Evolutionary conservation across 225 moss, liverwort and hornwort species (phyloP).

Genomic region (Takakia lepidozioides): DNA sequence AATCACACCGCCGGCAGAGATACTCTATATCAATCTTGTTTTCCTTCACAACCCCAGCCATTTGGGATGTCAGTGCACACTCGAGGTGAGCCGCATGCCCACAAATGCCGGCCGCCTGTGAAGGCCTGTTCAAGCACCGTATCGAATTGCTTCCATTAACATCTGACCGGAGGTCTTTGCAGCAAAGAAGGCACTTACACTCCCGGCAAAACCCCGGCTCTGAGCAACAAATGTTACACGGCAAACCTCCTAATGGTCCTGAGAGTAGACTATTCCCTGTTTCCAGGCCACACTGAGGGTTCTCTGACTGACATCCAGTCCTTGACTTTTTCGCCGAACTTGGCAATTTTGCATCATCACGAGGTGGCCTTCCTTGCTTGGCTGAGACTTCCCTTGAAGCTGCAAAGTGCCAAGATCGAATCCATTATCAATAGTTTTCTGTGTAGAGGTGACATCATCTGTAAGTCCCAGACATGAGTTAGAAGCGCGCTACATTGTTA

Average conservation of each 20-base stretch:
- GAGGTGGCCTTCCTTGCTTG: conserved; percentile 7
- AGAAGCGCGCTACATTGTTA: no score
- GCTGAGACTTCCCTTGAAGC: no score
- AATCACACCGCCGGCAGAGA: conserved; percentile 76
- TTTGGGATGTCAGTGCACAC: conserved; percentile 57
- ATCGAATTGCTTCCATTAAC: conserved; percentile 35
- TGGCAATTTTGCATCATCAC: conserved; percentile 15
- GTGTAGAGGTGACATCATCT: no score
- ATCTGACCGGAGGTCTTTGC: conserved; percentile 37
- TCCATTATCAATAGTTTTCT: no score
- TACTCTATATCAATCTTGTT: conserved; percentile 66
- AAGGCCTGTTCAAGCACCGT: conserved; percentile 44
- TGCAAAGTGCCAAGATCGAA: no score
- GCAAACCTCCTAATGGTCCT: conserved; percentile 16
- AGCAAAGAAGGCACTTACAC: conserved; percentile 76
- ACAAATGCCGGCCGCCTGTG: conserved; percentile 43
- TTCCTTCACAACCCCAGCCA: conserved; percentile 63
- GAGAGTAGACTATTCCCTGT: conserved; percentile 24
- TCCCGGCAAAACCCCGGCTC: conserved; percentile 70
- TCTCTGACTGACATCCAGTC: conserved; percentile 51
- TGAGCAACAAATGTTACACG: conserved; percentile 66
- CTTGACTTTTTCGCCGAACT: conserved; percentile 24
- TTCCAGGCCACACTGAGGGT: conserved; percentile 41
- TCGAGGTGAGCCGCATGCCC: conserved; percentile 79
- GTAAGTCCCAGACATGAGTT: no score